A percentile compares a stretch with the other conserved stretches of the same genome.
Conservation (phyloP, 208 protist genomes). For the Blastocrithidia nonstop region DNA sequence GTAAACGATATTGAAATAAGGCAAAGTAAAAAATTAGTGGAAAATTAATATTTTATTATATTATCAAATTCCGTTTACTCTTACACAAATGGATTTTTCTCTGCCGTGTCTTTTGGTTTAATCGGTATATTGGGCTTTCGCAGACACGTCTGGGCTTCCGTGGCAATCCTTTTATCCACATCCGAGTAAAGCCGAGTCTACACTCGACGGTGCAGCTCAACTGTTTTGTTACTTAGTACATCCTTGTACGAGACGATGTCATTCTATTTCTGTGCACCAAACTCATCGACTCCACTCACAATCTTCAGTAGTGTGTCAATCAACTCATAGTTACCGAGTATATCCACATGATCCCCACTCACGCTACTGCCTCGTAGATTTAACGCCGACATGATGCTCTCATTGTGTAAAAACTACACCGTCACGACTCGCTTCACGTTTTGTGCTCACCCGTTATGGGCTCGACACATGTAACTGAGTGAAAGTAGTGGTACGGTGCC, state of each 20-base stretch:
- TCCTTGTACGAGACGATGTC: conserved; percentile 7
- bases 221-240: conserved; percentile 1
- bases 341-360: conserved; percentile 81
- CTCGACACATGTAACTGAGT: conserved; percentile 84
- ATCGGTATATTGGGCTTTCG: too few species aligned
- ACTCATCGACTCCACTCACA: conserved; percentile 34
- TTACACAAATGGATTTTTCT: too few species aligned
- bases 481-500: conserved; percentile 82
- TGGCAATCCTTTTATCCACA: conserved; percentile 32
- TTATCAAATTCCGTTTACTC: too few species aligned
- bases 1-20: too few species aligned
- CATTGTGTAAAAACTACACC: conserved; percentile 51
- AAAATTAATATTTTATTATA: too few species aligned
- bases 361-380: conserved; percentile 35
- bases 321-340: conserved; percentile 74
- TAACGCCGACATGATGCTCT: conserved; percentile 10
- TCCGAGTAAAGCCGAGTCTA: conserved; percentile 51
- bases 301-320: conserved; percentile 67
- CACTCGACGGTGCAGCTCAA: conserved; percentile 13
- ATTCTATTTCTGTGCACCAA: conserved; percentile 6
- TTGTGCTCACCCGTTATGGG: conserved; percentile 65
- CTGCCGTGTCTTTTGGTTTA: too few species aligned
- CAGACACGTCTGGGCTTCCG: conserved; percentile 13
- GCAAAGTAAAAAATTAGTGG: too few species aligned
- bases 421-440: conserved; percentile 74